Percentiles rank a stretch among this genome's conserved stretches.
Evolutionary conservation across 768 basidiomycete genomes (phyloP).

Genomic region (Clavaria fumosa): DNA sequence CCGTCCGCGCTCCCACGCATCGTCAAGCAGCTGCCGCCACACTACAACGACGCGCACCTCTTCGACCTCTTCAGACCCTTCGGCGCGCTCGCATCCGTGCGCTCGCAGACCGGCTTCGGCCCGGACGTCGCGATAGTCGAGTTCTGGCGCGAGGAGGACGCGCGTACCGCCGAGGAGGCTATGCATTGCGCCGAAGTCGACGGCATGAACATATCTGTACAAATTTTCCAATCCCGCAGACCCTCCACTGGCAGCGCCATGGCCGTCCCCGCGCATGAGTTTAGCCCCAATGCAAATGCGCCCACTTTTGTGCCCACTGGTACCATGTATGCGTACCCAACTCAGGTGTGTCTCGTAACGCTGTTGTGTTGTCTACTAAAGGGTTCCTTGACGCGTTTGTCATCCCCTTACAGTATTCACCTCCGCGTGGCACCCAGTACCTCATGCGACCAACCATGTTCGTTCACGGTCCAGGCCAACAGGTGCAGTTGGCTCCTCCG

Average conservation of each 20-base stretch:
- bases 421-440: conserved; percentile 43
- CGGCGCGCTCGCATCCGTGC: conserved; percentile 69
- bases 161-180: conserved; percentile 58
- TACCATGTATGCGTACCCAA: conserved; percentile 47
- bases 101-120: conserved; percentile 60
- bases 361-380: conserved; percentile 4
- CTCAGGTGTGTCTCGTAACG: conserved; percentile 37
- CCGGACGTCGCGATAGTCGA: conserved; percentile 67
- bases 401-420: conserved; percentile 37
- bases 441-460: conserved; percentile 36
- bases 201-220: conserved; percentile 74
- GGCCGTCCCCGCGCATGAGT: conserved; percentile 41
- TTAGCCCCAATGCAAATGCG: conserved; percentile 58
- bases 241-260: no score
- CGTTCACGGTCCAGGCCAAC: conserved; percentile 79
- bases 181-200: conserved; percentile 76
- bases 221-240: conserved; percentile 56
- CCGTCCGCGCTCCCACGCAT: conserved; percentile 66
- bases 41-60: conserved; percentile 52
- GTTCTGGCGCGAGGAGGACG: conserved; percentile 82
- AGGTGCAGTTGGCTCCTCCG: conserved; percentile 69
- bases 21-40: conserved; percentile 67
- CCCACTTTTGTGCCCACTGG: conserved; percentile 64
- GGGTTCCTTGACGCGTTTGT: conserved; percentile 4
- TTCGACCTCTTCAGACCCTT: conserved; percentile 78